Evolutionary conservation across 331 rosid genomes (phyloP).

Genomic region (Rhamnella rubrinervis): DNA sequence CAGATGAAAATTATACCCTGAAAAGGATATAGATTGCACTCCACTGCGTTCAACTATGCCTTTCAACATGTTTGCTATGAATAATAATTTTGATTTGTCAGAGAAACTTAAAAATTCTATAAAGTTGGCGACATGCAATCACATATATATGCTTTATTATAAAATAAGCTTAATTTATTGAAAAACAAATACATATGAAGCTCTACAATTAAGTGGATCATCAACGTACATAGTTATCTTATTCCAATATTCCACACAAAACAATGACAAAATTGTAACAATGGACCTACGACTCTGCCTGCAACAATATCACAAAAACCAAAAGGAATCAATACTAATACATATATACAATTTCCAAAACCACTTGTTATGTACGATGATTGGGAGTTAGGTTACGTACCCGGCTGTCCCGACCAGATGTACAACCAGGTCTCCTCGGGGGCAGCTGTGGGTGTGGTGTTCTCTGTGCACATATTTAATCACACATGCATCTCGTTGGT

Average conservation of each 20-base stretch:
- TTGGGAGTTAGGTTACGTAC: slow-evolving; percentile 31
- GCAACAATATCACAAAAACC: slow-evolving; percentile 24
- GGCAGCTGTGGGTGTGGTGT: slow-evolving; percentile 93
- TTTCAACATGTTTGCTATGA: no score
- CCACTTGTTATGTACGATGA: background rate
- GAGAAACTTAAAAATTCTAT: no score
- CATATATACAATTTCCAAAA: no score
- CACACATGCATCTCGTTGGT: background rate
- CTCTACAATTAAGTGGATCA: background rate
- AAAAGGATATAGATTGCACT: background rate
- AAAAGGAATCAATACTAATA: background rate
- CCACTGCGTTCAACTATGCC: no score
- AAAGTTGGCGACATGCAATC: background rate
- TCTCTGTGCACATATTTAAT: slow-evolving; percentile 41
- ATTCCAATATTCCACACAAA: no score
- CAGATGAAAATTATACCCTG: slow-evolving; percentile 42
- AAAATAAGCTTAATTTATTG: background rate
- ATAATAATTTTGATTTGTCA: no score
- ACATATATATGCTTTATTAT: background rate
- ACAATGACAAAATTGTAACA: background rate
- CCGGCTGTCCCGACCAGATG: slow-evolving; percentile 52
- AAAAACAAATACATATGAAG: background rate
- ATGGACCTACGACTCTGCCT: slow-evolving; percentile 34
- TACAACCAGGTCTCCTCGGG: slow-evolving; percentile 84
- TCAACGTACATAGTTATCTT: background rate